Conservation (phyloP, 805 yeast species). For the Starmerella potacharoeniae region DNA sequence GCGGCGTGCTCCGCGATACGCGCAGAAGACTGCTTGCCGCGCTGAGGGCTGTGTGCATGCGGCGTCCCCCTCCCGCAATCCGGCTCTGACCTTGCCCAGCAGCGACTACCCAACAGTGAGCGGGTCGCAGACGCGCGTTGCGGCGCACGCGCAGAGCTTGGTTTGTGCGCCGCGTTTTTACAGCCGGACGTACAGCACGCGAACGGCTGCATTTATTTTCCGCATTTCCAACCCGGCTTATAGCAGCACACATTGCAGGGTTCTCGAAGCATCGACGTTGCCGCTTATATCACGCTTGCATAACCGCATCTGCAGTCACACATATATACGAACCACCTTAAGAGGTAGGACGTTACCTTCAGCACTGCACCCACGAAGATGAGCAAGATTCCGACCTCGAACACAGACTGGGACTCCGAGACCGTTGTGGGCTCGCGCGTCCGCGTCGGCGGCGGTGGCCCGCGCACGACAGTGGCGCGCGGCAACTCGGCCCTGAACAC, state of each 20-base stretch:
- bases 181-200: too few species aligned
- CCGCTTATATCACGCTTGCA: constrained; percentile 4
- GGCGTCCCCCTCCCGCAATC: not conserved
- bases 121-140: not conserved
- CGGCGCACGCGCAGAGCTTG: not conserved
- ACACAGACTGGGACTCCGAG: constrained; percentile 77
- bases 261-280: constrained; percentile 16
- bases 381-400: constrained; percentile 22
- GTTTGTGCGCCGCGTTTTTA: too few species aligned
- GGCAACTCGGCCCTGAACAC: constrained; percentile 71
- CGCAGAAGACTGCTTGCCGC: not conserved
- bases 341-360: not conserved
- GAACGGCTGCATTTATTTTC: too few species aligned
- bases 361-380: constrained; percentile 3
- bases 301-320: not conserved
- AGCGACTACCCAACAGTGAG: not conserved
- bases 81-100: not conserved
- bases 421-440: constrained; percentile 85
- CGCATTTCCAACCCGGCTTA: too few species aligned
- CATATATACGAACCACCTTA: not conserved
- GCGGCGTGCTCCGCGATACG: not conserved
- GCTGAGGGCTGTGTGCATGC: not conserved
- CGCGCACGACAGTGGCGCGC: constrained; percentile 73
- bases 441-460: constrained; percentile 72
- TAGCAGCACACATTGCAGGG: not conserved